Evolutionary conservation across 345 rosid genomes (phyloP).

Genomic region (Hypericum androsaemum): DNA sequence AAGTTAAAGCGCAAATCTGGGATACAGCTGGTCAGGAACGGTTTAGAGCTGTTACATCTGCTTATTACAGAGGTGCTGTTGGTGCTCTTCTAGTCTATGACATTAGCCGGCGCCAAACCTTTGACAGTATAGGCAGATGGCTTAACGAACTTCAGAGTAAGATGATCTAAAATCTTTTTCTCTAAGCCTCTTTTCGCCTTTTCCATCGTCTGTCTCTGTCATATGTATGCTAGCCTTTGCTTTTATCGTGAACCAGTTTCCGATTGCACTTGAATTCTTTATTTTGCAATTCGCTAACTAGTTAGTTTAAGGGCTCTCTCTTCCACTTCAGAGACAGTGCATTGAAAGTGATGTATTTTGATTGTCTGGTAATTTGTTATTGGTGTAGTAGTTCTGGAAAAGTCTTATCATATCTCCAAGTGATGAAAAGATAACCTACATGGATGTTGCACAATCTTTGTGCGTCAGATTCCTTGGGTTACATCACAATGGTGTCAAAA

Average conservation of each 20-base stretch:
- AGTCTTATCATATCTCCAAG: too few species aligned
- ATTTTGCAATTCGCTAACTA: too few species aligned
- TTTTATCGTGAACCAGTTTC: neutral
- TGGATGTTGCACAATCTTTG: too few species aligned
- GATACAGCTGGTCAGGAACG: slow-evolving; percentile 99
- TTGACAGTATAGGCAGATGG: slow-evolving; percentile 87
- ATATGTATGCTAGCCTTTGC: neutral
- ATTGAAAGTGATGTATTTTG: too few species aligned
- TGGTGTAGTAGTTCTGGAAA: too few species aligned
- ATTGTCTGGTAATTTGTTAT: too few species aligned
- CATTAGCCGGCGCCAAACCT: slow-evolving; percentile 84
- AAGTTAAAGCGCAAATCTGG: slow-evolving; percentile 96
- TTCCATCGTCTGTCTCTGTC: slow-evolving; percentile 1
- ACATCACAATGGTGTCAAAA: too few species aligned
- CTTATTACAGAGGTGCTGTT: slow-evolving; percentile 94
- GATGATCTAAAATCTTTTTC: slow-evolving; percentile 12
- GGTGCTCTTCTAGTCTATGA: slow-evolving; percentile 97
- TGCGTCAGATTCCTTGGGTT: too few species aligned
- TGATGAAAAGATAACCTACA: too few species aligned
- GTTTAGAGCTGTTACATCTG: slow-evolving; percentile 93
- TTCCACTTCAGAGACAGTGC: too few species aligned
- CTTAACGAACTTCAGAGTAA: slow-evolving; percentile 97
- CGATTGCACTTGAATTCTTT: too few species aligned
- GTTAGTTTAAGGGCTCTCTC: too few species aligned
- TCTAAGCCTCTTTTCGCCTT: neutral